Percentiles rank a stretch among this genome's conserved stretches.
These are phyloP conservation scores for Hyphodiscus hymeniophilus DNA, from an alignment of 495 filamentous ascomycete species.

Conservation along the genomic window DNA sequence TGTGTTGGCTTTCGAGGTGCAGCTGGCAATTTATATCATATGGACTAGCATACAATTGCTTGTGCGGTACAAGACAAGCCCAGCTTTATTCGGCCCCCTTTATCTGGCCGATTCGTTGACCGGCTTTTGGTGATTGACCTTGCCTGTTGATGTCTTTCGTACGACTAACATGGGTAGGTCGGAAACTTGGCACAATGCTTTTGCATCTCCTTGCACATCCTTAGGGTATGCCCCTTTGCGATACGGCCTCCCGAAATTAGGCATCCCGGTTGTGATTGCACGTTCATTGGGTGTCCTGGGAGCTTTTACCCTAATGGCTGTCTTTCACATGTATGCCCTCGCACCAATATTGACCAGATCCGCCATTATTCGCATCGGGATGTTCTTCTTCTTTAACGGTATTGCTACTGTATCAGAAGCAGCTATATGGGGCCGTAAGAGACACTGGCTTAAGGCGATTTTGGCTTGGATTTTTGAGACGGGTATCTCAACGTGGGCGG, in stretches of 20 bases:
- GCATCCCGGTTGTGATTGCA: conserved; percentile 21
- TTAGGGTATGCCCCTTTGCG: conserved; percentile 26
- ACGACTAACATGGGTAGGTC: conserved; percentile 18
- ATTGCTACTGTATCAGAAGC: conserved; percentile 26
- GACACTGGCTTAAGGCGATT: conserved; percentile 23
- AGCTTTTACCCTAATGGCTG: conserved; percentile 27
- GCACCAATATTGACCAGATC: conserved; percentile 22
- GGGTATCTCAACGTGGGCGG: conserved; percentile 26
- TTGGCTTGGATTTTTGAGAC: conserved; percentile 28
- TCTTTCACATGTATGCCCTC: conserved; percentile 29
- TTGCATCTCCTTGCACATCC: conserved; percentile 27
- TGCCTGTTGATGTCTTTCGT: neutral
- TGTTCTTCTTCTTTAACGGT: conserved; percentile 31
- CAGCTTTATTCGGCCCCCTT: conserved; percentile 30
- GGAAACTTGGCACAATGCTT: conserved; percentile 33
- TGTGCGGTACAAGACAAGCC: conserved; percentile 27
- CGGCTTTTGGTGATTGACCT: conserved; percentile 24
- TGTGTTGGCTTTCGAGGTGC: conserved; percentile 27
- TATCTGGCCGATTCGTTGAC: conserved; percentile 27
- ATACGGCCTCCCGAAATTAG: conserved; percentile 20
- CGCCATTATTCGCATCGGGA: conserved; percentile 21
- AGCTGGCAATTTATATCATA: conserved; percentile 29
- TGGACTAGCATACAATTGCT: conserved; percentile 29
- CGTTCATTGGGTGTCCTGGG: conserved; percentile 24
- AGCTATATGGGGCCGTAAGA: conserved; percentile 28